phyloP scores from a whole-genome alignment of 441 rosid genomes.

The Adansonia rubrostipa region DNA sequence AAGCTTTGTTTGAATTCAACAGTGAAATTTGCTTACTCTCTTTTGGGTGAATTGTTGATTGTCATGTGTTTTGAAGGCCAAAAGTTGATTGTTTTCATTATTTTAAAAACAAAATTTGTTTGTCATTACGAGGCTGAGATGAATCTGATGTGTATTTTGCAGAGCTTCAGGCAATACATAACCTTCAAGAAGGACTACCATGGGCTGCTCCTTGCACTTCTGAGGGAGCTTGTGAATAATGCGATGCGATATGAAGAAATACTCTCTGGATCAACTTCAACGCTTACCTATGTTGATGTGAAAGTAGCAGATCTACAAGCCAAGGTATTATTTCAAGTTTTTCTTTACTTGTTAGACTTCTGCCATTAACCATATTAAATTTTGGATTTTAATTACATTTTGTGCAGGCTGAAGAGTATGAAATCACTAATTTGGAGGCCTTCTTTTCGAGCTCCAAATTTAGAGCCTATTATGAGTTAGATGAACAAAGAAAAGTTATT shows the following conservation, averaged over 20 bases:
- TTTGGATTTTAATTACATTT: constrained; percentile 1
- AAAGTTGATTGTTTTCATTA: constrained; percentile 14
- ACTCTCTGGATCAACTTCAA: constrained; percentile 67
- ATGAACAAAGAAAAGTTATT: constrained; percentile 52
- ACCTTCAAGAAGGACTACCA: constrained; percentile 90
- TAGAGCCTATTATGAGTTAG: constrained; percentile 70
- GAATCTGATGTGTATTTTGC: constrained; percentile 29
- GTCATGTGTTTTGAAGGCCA: constrained; percentile 11
- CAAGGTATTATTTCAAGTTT: constrained; percentile 53
- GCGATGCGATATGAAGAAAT: constrained; percentile 88
- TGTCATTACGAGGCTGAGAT: not conserved
- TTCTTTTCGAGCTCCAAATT: constrained; percentile 81
- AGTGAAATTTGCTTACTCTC: not conserved
- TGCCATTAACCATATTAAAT: not conserved
- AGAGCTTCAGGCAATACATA: constrained; percentile 92
- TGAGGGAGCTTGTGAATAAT: constrained; percentile 78
- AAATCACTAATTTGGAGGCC: constrained; percentile 64
- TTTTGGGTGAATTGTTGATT: not conserved
- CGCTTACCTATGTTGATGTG: constrained; percentile 60
- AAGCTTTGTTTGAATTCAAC: not conserved
- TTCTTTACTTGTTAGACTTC: not conserved
- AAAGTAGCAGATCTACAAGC: constrained; percentile 72
- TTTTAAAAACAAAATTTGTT: not conserved
- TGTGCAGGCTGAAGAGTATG: constrained; percentile 84
- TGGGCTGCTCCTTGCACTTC: constrained; percentile 76